These are phyloP conservation scores for Pythium sp. DNA, from an alignment of 352 stramenopile genomes.

Conservation along the genomic window DNA sequence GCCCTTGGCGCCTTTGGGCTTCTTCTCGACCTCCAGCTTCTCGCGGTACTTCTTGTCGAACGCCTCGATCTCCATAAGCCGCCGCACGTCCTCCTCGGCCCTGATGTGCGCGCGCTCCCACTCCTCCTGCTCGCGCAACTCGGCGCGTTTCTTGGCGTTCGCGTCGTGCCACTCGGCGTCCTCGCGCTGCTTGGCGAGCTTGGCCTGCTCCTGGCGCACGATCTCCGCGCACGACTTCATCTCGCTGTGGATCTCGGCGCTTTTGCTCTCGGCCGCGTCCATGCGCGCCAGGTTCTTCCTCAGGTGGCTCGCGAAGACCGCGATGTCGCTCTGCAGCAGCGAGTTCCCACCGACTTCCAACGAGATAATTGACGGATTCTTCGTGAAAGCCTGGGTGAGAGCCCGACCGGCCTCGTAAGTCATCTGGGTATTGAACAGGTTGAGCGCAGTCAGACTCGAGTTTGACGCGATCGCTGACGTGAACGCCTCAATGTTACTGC, in stretches of 20 bases:
- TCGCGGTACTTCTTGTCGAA: conserved; percentile 58
- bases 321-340: conserved; percentile 44
- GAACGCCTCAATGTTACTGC: conserved; percentile 39
- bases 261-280: conserved; percentile 28
- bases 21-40: conserved; percentile 39
- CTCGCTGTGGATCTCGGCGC: conserved; percentile 18
- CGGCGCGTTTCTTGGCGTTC: conserved; percentile 44
- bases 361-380: conserved; percentile 46
- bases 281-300: conserved; percentile 42
- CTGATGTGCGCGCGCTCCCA: conserved; percentile 40
- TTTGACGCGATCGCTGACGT: conserved; percentile 33
- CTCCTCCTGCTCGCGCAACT: conserved; percentile 45
- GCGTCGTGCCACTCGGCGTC: conserved; percentile 53
- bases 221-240: conserved; percentile 31
- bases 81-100: conserved; percentile 43
- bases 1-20: conserved; percentile 43
- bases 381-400: conserved; percentile 39
- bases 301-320: conserved; percentile 34
- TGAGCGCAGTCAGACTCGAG: conserved; percentile 45
- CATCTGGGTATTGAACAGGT: conserved; percentile 63
- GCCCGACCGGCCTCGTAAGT: conserved; percentile 42
- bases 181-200: conserved; percentile 33
- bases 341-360: conserved; percentile 51
- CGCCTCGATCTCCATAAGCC: conserved; percentile 48
- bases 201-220: conserved; percentile 30